phyloP scores from a whole-genome alignment of 345 rosid species.

The Aquilaria yunnanensis region DNA sequence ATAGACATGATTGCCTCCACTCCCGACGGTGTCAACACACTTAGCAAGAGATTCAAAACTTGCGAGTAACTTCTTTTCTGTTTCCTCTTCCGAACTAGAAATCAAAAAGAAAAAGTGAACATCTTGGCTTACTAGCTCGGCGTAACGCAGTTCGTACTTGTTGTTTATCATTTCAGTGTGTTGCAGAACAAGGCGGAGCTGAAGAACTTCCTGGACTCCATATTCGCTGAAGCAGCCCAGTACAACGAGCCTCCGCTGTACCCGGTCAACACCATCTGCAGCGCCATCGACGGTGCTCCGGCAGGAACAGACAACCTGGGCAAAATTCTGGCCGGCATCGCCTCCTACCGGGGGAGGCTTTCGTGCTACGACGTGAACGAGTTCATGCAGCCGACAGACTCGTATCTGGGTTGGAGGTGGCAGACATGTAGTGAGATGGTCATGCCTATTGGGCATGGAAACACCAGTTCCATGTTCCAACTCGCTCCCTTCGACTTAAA shows the following conservation, averaged over 20 bases:
- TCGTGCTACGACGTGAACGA: conserved; percentile 37
- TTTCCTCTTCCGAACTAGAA: too few species aligned
- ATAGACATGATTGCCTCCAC: conserved; percentile 46
- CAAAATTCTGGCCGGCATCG: conserved; percentile 36
- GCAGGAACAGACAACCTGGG: conserved; percentile 20
- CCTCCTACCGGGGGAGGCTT: conserved; percentile 23
- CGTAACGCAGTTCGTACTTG: not conserved
- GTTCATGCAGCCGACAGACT: conserved; percentile 11
- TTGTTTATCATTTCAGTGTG: conserved; percentile 14
- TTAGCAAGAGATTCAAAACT: conserved; percentile 55
- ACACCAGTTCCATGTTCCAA: conserved; percentile 49
- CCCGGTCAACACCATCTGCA: conserved; percentile 28
- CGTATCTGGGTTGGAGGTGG: conserved; percentile 36
- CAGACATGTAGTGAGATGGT: conserved; percentile 71
- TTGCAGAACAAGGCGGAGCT: conserved; percentile 21
- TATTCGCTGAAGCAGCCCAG: conserved; percentile 34
- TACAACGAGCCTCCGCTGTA: conserved; percentile 33
- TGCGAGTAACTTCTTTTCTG: conserved; percentile 29
- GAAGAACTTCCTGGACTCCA: conserved; percentile 25
- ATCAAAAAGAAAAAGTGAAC: too few species aligned
- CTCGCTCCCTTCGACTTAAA: conserved; percentile 38
- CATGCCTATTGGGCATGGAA: conserved; percentile 46
- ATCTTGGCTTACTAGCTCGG: too few species aligned
- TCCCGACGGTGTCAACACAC: conserved; percentile 37
- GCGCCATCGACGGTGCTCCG: conserved; percentile 31